Evolutionary conservation across 2,329 filamentous ascomycete species (phyloP), one percentile per base, ranked within the genome.

Genomic region (Xylariaceae sp.): DNA sequence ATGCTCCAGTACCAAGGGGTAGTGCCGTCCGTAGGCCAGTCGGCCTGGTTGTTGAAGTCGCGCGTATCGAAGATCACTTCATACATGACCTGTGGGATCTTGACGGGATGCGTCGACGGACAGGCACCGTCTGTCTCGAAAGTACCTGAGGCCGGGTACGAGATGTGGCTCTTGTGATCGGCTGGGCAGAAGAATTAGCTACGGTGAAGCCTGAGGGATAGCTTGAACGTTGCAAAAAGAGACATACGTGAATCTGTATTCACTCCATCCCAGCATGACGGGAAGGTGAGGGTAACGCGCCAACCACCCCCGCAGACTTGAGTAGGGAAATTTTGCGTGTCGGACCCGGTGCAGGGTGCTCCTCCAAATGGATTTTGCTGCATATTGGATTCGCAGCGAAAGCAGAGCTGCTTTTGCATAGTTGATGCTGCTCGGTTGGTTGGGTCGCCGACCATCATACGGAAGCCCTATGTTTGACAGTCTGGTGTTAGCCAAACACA

Each of bases 51-150:
- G 56, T 64, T 64, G 49, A 61, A 64, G 38, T 51, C 49, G 40
- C 55, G 55, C 2, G 61, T 69, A 51, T 70, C 67, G 49, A 67
- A 69, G 56, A 70, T 69, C 37, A 68, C 59, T 53, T 70, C 67
- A 48, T 67, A 69, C 67, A 69, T 69, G 44, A 70, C 48, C 55
- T 70, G 67, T 25, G 67, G 67, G 32, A 68, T 52, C 47, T 53
- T 53, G 42, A 63, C 58, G 1, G 61, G 61, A 55, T 64, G 61
- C 2, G 60, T 56, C 17, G 57, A 44, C 4, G 61, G 61, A 47
- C 61, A 64, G 2, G 59, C 47, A 11, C 57, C 55, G 16, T 55
- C 60, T 3, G 49, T 48, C 48, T 62, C 60, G 50, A 63, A 64
- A 22, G 56, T 58, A 22, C 60, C 60, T 2, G 49, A 53, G 6